These are phyloP conservation scores for Achlya hypogyna DNA, from an alignment of 352 stramenopile genomes.

Conservation along the genomic window DNA sequence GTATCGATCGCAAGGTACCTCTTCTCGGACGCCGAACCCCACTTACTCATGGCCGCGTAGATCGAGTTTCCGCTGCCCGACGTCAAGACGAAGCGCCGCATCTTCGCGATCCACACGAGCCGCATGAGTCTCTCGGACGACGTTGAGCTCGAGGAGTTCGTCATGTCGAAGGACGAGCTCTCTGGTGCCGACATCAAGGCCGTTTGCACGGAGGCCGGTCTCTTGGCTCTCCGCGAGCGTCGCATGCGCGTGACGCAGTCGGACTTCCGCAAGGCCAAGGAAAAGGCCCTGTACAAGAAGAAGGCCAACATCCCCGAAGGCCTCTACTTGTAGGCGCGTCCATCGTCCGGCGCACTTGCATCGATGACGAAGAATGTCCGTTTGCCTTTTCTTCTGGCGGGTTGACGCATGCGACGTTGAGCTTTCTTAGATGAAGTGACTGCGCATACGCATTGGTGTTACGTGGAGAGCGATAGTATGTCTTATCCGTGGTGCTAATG, in stretches of 20 bases:
- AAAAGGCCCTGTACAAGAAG: conserved; percentile 99
- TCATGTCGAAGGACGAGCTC: conserved; percentile 99
- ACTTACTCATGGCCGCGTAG: conserved; percentile 28
- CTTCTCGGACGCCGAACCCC: not conserved
- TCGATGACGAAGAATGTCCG: not conserved
- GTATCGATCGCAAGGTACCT: conserved; percentile 97
- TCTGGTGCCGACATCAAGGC: conserved; percentile 99
- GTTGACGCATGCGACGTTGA: no score
- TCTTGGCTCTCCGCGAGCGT: conserved; percentile 97
- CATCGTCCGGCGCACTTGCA: not conserved
- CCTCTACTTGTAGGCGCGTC: conserved; percentile 91
- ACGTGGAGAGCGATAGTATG: no score
- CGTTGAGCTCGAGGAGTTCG: conserved; percentile 99
- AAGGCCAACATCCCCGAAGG: conserved; percentile 99
- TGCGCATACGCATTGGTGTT: no score
- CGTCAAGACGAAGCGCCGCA: conserved; percentile 99
- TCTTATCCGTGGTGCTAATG: no score
- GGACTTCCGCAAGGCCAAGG: conserved; percentile 99
- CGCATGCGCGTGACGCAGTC: conserved; percentile 99
- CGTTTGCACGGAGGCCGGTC: conserved; percentile 98
- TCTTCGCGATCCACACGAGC: conserved; percentile 99
- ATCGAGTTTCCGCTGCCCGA: conserved; percentile 99
- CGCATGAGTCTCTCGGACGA: conserved; percentile 98
- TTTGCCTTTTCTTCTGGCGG: not conserved
- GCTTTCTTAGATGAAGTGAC: no score